phyloP scores from a whole-genome alignment of 495 filamentous ascomycete species.

The Lasiosphaeria ovina region DNA sequence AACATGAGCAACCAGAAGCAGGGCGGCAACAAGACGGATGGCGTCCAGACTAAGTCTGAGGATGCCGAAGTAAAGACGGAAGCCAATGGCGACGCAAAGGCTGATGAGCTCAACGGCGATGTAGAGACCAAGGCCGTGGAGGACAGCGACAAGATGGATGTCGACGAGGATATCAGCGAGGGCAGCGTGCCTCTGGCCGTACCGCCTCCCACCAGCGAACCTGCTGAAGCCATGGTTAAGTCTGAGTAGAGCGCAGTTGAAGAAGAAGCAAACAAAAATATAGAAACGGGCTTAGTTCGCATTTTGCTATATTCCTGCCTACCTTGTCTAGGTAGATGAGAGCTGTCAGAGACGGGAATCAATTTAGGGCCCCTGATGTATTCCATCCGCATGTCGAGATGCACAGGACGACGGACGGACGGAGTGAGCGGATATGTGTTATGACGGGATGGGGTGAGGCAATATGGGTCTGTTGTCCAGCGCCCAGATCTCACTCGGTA shows the following conservation, averaged over 20 bases:
- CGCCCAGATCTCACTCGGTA: too few species aligned
- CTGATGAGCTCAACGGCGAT: conserved; percentile 1
- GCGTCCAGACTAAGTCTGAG: neutral
- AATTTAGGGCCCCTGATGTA: too few species aligned
- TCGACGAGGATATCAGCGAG: neutral
- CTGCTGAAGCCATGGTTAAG: neutral
- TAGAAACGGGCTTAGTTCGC: too few species aligned
- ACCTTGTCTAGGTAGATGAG: too few species aligned
- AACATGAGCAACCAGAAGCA: conserved; percentile 51
- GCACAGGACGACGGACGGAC: too few species aligned
- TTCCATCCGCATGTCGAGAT: too few species aligned
- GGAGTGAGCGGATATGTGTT: too few species aligned
- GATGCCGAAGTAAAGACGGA: conserved; percentile 3
- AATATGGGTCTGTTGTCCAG: too few species aligned
- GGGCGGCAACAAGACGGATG: too few species aligned
- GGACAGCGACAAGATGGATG: conserved; percentile 8
- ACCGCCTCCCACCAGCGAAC: neutral
- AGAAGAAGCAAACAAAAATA: neutral
- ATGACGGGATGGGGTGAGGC: too few species aligned
- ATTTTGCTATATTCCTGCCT: too few species aligned
- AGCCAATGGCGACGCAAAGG: neutral
- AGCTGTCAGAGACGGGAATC: too few species aligned
- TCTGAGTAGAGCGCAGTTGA: neutral
- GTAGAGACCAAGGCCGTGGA: conserved; percentile 12
- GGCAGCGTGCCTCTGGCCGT: neutral